These are phyloP conservation scores for Arctium lappa DNA, from an alignment of 129 eudicot species.

Conservation along the genomic window DNA sequence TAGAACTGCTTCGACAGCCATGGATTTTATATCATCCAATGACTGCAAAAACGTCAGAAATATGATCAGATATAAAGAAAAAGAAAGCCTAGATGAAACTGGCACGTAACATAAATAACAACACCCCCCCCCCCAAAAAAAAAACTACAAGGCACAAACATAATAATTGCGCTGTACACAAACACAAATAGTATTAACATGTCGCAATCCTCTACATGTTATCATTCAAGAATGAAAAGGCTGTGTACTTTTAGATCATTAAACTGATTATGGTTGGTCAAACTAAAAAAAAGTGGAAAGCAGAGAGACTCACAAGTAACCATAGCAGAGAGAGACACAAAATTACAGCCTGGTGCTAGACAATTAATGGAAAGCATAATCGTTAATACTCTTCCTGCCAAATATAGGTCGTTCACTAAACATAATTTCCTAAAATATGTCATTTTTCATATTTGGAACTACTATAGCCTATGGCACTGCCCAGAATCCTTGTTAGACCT, in stretches of 20 bases:
- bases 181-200: not conserved
- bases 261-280: not conserved
- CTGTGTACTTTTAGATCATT: no score
- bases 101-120: not conserved
- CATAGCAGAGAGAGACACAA: not conserved
- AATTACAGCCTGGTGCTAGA: not conserved
- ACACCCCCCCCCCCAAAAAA: not conserved
- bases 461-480: no score
- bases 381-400: no score
- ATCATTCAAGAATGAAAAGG: no score
- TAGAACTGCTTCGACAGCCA: slow-evolving; percentile 93
- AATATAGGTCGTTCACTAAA: no score
- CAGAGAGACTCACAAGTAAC: no score
- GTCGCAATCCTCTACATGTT: no score
- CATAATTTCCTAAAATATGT: no score
- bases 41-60: slow-evolving; percentile 39
- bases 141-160: not conserved
- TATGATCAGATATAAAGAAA: not conserved
- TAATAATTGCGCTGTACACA: not conserved
- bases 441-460: no score
- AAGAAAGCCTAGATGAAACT: not conserved
- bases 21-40: slow-evolving; percentile 77
- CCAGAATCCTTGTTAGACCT: no score
- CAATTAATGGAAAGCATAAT: not conserved
- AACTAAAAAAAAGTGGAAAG: not conserved